These are phyloP conservation scores for Acephala macrosclerotiorum DNA, from an alignment of 2,329 filamentous ascomycete species.

Conservation along the genomic window DNA sequence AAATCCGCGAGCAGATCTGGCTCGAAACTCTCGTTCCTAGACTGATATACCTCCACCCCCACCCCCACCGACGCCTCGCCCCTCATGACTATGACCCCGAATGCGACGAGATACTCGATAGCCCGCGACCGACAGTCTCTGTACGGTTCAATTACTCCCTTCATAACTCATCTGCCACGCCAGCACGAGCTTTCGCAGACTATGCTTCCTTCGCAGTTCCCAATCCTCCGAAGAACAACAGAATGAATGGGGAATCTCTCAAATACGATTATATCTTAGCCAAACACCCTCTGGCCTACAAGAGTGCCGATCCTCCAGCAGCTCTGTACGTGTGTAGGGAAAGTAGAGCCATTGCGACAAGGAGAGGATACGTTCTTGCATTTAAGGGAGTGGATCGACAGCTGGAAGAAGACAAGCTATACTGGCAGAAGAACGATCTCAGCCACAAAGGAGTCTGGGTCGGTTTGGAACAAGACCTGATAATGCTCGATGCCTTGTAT, in stretches of 20 bases:
- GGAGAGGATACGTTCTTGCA: slow-evolving; percentile 19
- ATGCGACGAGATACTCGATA: background rate
- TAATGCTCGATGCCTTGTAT: slow-evolving; percentile 13
- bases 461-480: slow-evolving; percentile 12
- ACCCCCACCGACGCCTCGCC: slow-evolving; percentile 1
- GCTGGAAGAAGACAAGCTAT: slow-evolving; percentile 8
- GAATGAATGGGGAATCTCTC: background rate
- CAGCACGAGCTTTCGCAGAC: background rate
- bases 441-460: slow-evolving; percentile 18
- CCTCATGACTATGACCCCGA: background rate
- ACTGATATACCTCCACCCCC: slow-evolving; percentile 18
- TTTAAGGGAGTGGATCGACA: slow-evolving; percentile 4
- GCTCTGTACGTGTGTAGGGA: slow-evolving; percentile 19
- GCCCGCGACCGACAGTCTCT: background rate
- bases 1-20: slow-evolving; percentile 23
- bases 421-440: slow-evolving; percentile 15
- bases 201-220: slow-evolving; percentile 17
- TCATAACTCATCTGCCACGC: background rate
- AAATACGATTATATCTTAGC: background rate
- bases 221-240: background rate
- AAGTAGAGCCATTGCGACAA: slow-evolving; percentile 12
- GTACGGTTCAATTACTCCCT: slow-evolving; percentile 20
- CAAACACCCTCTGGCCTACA: slow-evolving; percentile 10
- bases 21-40: slow-evolving; percentile 17
- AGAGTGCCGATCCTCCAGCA: slow-evolving; percentile 5